phyloP scores from a whole-genome alignment of 306 rosid species.

The Pterocarpus macrocarpus region DNA sequence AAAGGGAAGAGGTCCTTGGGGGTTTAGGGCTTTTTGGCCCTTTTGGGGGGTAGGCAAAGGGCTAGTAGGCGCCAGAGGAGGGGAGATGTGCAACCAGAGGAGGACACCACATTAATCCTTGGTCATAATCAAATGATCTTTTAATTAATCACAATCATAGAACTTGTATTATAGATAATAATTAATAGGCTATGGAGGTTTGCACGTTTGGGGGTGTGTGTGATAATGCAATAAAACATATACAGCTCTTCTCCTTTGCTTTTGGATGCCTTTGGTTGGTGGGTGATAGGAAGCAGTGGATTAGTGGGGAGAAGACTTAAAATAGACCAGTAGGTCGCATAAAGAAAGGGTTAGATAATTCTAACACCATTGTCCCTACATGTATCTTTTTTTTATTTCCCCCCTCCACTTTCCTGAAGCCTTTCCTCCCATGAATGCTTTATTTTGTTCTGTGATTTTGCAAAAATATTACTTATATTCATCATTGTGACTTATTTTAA shows the following conservation, averaged over 20 bases:
- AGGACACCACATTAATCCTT: conserved; percentile 27
- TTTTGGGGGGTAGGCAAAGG: conserved; percentile 26
- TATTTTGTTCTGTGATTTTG: background rate
- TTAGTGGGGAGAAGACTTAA: conserved; percentile 42
- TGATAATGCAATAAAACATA: background rate
- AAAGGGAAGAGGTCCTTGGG: conserved; percentile 1
- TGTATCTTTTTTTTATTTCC: background rate
- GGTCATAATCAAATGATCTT: background rate
- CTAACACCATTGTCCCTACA: conserved; percentile 36
- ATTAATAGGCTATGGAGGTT: conserved; percentile 1
- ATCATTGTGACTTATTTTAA: too few species aligned
- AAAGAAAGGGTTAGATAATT: background rate
- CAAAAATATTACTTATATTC: too few species aligned
- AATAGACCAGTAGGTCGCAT: conserved; percentile 26
- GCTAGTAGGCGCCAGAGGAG: background rate
- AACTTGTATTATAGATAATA: background rate
- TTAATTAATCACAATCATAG: conserved; percentile 24
- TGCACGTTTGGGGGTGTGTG: conserved; percentile 39
- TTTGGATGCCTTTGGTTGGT: conserved; percentile 40
- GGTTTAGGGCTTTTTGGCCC: conserved; percentile 18
- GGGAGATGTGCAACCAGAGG: conserved; percentile 5
- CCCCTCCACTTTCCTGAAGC: background rate
- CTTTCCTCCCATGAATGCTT: background rate
- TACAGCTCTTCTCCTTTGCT: conserved; percentile 1
- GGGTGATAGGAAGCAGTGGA: conserved; percentile 27